phyloP scores from a whole-genome alignment of 352 stramenopile species.

The Pythium myriotylum region DNA sequence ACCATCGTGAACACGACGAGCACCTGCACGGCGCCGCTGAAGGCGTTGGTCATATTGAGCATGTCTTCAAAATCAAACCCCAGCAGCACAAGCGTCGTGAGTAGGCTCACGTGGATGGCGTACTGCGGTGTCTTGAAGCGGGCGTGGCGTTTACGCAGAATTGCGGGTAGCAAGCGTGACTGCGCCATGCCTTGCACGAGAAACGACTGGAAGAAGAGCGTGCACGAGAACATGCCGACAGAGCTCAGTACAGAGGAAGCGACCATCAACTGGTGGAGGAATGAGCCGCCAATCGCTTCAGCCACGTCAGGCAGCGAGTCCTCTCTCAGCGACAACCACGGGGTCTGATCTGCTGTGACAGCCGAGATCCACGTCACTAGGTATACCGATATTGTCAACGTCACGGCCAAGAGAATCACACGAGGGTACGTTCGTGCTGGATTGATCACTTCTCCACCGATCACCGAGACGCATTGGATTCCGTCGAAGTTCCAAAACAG shows the following conservation, averaged over 20 bases:
- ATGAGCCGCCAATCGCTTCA: slow-evolving; percentile 50
- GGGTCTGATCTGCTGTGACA: background rate
- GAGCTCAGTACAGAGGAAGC: slow-evolving; percentile 47
- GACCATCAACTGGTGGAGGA: slow-evolving; percentile 62
- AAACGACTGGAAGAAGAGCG: slow-evolving; percentile 84
- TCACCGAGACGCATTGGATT: slow-evolving; percentile 83
- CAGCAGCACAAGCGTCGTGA: slow-evolving; percentile 15
- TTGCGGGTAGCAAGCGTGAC: slow-evolving; percentile 58
- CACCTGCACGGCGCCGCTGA: slow-evolving; percentile 68
- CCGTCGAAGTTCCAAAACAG: slow-evolving; percentile 95
- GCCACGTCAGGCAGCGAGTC: slow-evolving; percentile 6
- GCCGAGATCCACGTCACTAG: slow-evolving; percentile 16
- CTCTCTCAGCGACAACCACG: slow-evolving; percentile 1
- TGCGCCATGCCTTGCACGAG: slow-evolving; percentile 64
- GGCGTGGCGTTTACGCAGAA: slow-evolving; percentile 49
- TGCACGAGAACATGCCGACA: slow-evolving; percentile 79
- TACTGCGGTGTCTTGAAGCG: slow-evolving; percentile 23
- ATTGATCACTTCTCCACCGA: slow-evolving; percentile 84
- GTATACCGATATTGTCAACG: slow-evolving; percentile 50
- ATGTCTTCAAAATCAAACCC: slow-evolving; percentile 45
- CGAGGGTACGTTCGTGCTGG: slow-evolving; percentile 33
- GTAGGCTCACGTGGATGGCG: slow-evolving; percentile 10
- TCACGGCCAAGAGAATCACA: slow-evolving; percentile 72
- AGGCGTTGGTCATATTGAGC: slow-evolving; percentile 77
- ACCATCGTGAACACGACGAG: slow-evolving; percentile 83